Conservation (phyloP, 805 yeast species). For the Ogataea neopini region DNA sequence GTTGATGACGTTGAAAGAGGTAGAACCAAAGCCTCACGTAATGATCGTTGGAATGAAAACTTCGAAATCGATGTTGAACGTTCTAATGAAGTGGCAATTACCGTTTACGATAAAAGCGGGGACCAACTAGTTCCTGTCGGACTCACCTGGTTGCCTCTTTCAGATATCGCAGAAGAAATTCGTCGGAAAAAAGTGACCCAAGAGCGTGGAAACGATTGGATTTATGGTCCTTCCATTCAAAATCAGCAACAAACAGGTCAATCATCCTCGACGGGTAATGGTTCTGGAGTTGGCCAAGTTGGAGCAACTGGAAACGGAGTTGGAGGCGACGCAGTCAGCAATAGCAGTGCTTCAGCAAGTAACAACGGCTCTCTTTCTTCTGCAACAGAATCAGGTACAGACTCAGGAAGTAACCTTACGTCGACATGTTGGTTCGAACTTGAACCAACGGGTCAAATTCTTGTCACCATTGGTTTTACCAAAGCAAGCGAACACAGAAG, state of each 20-base stretch:
- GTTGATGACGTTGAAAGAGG: constrained; percentile 87
- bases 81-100: constrained; percentile 88
- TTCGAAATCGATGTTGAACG: constrained; percentile 80
- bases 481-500: constrained; percentile 51
- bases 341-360: constrained; percentile 12
- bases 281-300: neutral
- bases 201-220: constrained; percentile 80
- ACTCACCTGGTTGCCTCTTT: constrained; percentile 82
- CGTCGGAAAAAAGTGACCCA: constrained; percentile 85
- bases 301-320: too few species aligned
- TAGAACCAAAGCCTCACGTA: constrained; percentile 71
- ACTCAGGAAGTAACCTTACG: constrained; percentile 34
- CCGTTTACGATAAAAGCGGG: constrained; percentile 80
- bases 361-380: constrained; percentile 16
- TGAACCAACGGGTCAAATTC: constrained; percentile 92
- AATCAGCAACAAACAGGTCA: constrained; percentile 8
- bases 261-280: neutral
- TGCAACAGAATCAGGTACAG: constrained; percentile 10
- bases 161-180: constrained; percentile 92
- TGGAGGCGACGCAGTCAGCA: constrained; percentile 2
- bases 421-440: constrained; percentile 84
- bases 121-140: constrained; percentile 81
- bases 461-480: constrained; percentile 74
- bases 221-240: constrained; percentile 65
- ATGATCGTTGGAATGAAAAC: constrained; percentile 81